These are phyloP conservation scores for Aeschynomene evenia DNA, from an alignment of 306 rosid genomes.

Conservation along the genomic window DNA sequence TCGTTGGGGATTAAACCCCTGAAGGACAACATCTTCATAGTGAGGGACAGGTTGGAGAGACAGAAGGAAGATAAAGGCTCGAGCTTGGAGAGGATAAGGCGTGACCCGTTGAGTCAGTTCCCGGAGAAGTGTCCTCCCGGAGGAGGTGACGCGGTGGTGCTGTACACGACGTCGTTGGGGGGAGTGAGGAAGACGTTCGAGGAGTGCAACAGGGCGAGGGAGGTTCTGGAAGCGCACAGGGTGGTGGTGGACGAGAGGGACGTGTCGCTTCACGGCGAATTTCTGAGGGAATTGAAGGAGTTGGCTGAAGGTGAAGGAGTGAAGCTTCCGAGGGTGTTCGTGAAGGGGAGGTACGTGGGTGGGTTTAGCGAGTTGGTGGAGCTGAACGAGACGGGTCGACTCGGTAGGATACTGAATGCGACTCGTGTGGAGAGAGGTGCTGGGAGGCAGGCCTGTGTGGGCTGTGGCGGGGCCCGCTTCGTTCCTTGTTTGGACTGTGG, in stretches of 20 bases:
- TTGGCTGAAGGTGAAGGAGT: slow-evolving; percentile 25
- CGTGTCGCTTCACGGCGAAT: slow-evolving; percentile 80
- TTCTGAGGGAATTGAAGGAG: slow-evolving; percentile 59
- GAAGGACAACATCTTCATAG: slow-evolving; percentile 70
- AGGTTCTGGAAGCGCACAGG: slow-evolving; percentile 55
- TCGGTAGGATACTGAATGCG: slow-evolving; percentile 51
- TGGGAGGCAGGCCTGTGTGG: slow-evolving; percentile 58
- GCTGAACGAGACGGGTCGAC: slow-evolving; percentile 64
- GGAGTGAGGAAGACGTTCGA: slow-evolving; percentile 80
- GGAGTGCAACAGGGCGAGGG: slow-evolving; percentile 62
- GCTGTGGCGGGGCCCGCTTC: slow-evolving; percentile 83
- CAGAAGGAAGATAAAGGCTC: slow-evolving; percentile 54
- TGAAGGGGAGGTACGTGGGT: slow-evolving; percentile 83
- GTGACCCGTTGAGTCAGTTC: slow-evolving; percentile 59
- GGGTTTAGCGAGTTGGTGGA: slow-evolving; percentile 61
- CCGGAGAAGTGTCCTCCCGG: slow-evolving; percentile 81
- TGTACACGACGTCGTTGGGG: slow-evolving; percentile 84
- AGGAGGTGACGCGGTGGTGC: slow-evolving; percentile 60
- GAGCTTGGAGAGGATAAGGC: slow-evolving; percentile 21
- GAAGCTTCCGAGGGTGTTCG: slow-evolving; percentile 63
- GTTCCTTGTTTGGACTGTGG: slow-evolving; percentile 86
- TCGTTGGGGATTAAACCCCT: slow-evolving; percentile 23
- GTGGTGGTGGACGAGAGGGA: slow-evolving; percentile 83
- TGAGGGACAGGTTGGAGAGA: slow-evolving; percentile 64
- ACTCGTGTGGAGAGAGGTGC: slow-evolving; percentile 70